These are phyloP conservation scores for Penicillium paxilli DNA, from an alignment of 495 filamentous ascomycete genomes.

Conservation along the genomic window DNA sequence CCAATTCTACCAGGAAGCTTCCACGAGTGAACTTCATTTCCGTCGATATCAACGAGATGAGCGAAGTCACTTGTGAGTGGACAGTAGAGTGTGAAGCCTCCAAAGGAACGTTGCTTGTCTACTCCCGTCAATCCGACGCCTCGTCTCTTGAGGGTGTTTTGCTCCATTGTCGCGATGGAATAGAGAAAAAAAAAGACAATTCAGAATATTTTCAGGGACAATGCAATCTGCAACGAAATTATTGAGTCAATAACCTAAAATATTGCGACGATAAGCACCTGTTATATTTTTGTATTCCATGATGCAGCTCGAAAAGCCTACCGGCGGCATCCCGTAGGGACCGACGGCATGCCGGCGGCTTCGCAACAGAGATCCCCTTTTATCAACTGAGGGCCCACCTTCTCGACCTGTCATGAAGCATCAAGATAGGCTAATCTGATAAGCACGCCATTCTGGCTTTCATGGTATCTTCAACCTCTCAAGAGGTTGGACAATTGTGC, in stretches of 20 bases:
- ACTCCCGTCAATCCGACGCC: slow-evolving; percentile 44
- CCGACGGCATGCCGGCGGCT: slow-evolving; percentile 3
- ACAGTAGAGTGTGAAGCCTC: slow-evolving; percentile 44
- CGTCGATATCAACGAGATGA: slow-evolving; percentile 41
- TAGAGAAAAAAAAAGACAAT: background rate
- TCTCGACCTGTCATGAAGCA: background rate
- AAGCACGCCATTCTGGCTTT: slow-evolving; percentile 9
- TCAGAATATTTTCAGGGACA: background rate
- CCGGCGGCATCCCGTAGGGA: slow-evolving; percentile 3
- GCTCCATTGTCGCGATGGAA: slow-evolving; percentile 30
- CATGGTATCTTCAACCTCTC: slow-evolving; percentile 1
- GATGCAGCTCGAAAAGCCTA: background rate
- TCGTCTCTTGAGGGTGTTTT: slow-evolving; percentile 43
- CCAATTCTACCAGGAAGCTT: slow-evolving; percentile 41
- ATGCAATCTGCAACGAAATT: background rate
- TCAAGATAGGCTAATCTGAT: slow-evolving; percentile 5
- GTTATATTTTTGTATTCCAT: background rate
- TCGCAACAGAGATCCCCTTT: background rate
- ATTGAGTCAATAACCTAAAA: background rate
- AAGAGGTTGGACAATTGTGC: background rate
- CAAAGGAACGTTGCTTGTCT: slow-evolving; percentile 35
- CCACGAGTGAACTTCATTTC: slow-evolving; percentile 46
- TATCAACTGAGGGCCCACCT: slow-evolving; percentile 3
- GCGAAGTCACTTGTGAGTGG: slow-evolving; percentile 42
- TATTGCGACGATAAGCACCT: background rate